Evolutionary conservation across 768 basidiomycete species (phyloP).

Genomic region (Collybia nuda): DNA sequence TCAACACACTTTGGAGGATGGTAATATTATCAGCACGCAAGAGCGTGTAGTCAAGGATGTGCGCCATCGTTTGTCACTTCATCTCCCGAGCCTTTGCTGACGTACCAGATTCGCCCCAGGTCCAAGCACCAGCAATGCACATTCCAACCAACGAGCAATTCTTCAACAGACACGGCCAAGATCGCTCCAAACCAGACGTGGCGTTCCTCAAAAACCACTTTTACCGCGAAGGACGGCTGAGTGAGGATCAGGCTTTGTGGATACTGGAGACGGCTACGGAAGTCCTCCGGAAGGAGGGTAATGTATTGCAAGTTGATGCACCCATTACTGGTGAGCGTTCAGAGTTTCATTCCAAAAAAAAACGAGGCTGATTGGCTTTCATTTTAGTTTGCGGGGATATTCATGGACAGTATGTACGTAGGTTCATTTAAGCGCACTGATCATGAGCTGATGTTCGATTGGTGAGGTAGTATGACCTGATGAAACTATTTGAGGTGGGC

Average conservation of each 20-base stretch:
- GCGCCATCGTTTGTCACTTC: conserved; percentile 24
- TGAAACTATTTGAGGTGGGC: conserved; percentile 94
- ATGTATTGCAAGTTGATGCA: conserved; percentile 92
- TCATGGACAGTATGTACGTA: conserved; percentile 95
- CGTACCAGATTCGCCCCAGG: conserved; percentile 44
- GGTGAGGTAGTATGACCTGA: conserved; percentile 74
- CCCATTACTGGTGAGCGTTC: conserved; percentile 85
- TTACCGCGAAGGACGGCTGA: conserved; percentile 92
- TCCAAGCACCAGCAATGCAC: conserved; percentile 96
- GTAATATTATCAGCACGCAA: conserved; percentile 86
- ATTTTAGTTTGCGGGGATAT: conserved; percentile 91
- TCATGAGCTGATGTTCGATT: conserved; percentile 3
- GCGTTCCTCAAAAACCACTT: conserved; percentile 99
- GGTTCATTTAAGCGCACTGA: neutral
- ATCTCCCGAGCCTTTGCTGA: neutral
- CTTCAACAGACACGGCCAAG: conserved; percentile 69
- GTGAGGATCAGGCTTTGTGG: conserved; percentile 93
- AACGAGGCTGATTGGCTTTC: neutral
- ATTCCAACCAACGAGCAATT: conserved; percentile 94
- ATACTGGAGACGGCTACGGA: conserved; percentile 90
- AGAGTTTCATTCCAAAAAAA: conserved; percentile 5
- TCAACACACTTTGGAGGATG: conserved; percentile 91
- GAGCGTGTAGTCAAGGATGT: conserved; percentile 98
- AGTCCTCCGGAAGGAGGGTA: conserved; percentile 79
- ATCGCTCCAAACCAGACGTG: conserved; percentile 89